Base-by-base conservation (phyloP, 345 rosid genomes). In the Eutrema yunnanense region DNA sequence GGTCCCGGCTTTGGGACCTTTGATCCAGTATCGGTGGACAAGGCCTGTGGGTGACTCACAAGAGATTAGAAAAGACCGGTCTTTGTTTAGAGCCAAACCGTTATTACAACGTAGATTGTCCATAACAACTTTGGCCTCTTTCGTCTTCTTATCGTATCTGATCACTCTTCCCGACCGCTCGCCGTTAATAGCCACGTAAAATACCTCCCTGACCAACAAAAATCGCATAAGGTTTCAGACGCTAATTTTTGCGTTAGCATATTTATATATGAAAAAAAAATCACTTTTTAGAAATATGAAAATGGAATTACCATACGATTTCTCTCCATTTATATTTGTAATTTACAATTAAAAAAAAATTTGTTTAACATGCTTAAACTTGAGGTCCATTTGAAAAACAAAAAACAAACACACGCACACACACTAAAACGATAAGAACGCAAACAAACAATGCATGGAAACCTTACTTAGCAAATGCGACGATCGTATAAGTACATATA, bases 81-180 rank as follows among this genome's bases (percentile, higher is more conserved):
- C 90, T 67, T 81, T 84, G 84, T 86, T 86, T 56, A 90, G 48
- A 5, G 92, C 84, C 11, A 86, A 84, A 13, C 92, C 92, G 62
- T 90, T 90, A 34, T 92, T 84, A 51, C 82, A 80, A 14, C 82
- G 80, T 13, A 90, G 72, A 65, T 73, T 68, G 6, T 67, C 47
- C 60, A 74, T 65, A 0, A 72, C 9, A 6, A 62, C 76, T 72
- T 62, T 72, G 26, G 54, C 30, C n/a, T 72, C 62, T 42, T 53
- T 74, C 22, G 67, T 74, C 53, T 59, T 58, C 52, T 58, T 74
- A 10, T 50, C 51, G 67, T 58, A 74, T 59, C 47, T 67, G 3
- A 74, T 67, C 36, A 74, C 51, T 67, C 73, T 74, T 59, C 78
- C 78, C 4, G 73, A 10, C 8, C 27, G 29, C 14, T 67, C 47